Evolutionary conservation across 257 asterid species (phyloP).

Genomic region (Lycium ferocissimum): DNA sequence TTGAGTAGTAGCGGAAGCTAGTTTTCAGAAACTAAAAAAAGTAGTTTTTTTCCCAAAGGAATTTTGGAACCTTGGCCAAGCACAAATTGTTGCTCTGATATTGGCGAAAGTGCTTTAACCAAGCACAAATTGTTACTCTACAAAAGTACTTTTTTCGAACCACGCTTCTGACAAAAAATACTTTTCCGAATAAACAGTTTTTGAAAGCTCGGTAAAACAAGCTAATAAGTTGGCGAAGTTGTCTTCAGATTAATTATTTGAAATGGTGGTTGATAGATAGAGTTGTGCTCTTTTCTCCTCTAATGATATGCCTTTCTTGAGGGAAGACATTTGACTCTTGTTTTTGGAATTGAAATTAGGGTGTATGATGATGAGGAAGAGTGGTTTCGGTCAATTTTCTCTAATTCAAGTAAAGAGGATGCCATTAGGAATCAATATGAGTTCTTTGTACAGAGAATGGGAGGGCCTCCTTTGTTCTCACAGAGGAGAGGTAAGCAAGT

Average conservation of each 20-base stretch:
- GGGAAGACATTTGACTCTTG: not conserved
- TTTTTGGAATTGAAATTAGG: conserved; percentile 42
- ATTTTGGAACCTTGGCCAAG: too few relatives aligned
- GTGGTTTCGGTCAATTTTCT: conserved; percentile 88
- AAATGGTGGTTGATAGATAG: not conserved
- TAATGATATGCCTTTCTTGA: not conserved
- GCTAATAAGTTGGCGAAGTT: not conserved
- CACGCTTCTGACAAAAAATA: too few relatives aligned
- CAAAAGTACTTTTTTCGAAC: too few relatives aligned
- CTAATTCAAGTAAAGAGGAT: conserved; percentile 84
- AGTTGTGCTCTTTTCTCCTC: not conserved
- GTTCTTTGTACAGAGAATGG: conserved; percentile 94
- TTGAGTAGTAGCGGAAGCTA: too few relatives aligned
- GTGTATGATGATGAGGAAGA: conserved; percentile 93
- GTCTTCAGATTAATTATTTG: not conserved
- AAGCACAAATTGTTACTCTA: too few relatives aligned
- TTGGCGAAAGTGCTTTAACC: too few relatives aligned
- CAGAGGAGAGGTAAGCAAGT: conserved; percentile 75
- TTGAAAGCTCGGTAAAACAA: too few relatives aligned
- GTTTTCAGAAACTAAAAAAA: too few relatives aligned
- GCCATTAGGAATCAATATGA: conserved; percentile 97
- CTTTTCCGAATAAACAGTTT: too few relatives aligned
- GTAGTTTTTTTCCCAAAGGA: too few relatives aligned
- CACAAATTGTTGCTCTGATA: too few relatives aligned
- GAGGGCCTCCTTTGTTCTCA: conserved; percentile 88